These are phyloP conservation scores for Lactarius indigo DNA, from an alignment of 768 basidiomycete species.

Conservation along the genomic window DNA sequence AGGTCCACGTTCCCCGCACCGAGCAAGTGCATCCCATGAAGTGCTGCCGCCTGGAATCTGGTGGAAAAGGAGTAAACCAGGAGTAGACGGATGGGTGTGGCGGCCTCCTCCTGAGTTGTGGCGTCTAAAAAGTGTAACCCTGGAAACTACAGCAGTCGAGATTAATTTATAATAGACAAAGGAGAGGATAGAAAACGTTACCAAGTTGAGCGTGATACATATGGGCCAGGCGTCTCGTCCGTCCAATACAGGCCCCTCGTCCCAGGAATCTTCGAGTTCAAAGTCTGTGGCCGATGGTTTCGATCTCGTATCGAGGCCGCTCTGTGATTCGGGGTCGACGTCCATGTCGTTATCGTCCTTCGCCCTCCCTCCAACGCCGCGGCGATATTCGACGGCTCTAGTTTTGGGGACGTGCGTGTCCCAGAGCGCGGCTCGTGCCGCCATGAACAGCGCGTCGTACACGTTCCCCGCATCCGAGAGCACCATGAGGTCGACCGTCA, in stretches of 20 bases:
- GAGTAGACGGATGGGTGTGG: slow-evolving; percentile 57
- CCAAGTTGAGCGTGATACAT: slow-evolving; percentile 73
- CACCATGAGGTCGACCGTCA: slow-evolving; percentile 70
- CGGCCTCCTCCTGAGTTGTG: slow-evolving; percentile 64
- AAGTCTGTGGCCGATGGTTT: slow-evolving; percentile 64
- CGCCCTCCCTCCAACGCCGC: slow-evolving; percentile 32
- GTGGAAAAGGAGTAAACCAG: slow-evolving; percentile 59
- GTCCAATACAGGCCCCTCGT: slow-evolving; percentile 66
- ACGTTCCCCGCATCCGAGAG: slow-evolving; percentile 73
- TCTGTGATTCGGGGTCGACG: slow-evolving; percentile 43
- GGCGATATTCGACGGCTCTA: slow-evolving; percentile 63
- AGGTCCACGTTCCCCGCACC: slow-evolving; percentile 59
- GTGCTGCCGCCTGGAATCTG: slow-evolving; percentile 34
- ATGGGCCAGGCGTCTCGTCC: slow-evolving; percentile 71
- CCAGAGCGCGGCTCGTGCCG: slow-evolving; percentile 74
- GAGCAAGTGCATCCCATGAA: slow-evolving; percentile 63
- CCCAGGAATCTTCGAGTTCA: slow-evolving; percentile 85
- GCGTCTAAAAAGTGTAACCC: slow-evolving; percentile 72
- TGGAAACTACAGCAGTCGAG: slow-evolving; percentile 41
- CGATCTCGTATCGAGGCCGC: slow-evolving; percentile 58
- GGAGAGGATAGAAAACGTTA: slow-evolving; percentile 36
- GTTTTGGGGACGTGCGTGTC: slow-evolving; percentile 79
- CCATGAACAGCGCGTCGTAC: slow-evolving; percentile 76
- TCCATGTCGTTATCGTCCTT: slow-evolving; percentile 49
- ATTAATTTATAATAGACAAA: not conserved